phyloP scores from a whole-genome alignment of 495 filamentous ascomycete species.

The Talaromyces proteolyticus region DNA sequence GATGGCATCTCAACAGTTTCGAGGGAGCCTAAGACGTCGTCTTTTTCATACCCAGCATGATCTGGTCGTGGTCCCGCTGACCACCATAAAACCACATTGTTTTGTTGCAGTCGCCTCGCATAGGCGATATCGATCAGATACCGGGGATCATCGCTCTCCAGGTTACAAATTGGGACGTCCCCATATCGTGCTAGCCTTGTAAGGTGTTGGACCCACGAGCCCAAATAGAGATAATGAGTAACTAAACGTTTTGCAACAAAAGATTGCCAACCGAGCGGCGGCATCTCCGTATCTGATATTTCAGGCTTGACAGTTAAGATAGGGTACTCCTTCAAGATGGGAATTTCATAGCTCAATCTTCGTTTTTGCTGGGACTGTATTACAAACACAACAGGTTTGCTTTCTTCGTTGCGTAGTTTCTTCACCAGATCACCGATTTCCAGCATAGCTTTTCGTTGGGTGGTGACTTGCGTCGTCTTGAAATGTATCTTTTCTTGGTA shows the following conservation, averaged over 20 bases:
- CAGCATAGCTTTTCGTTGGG: slow-evolving; percentile 77
- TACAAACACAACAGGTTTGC: slow-evolving; percentile 70
- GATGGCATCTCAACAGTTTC: slow-evolving; percentile 93
- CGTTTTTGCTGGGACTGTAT: slow-evolving; percentile 85
- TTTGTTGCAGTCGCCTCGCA: slow-evolving; percentile 81
- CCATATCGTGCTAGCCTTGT: slow-evolving; percentile 84
- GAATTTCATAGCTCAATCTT: slow-evolving; percentile 76
- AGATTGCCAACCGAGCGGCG: slow-evolving; percentile 88
- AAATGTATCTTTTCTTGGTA: slow-evolving; percentile 89
- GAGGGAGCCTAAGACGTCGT: slow-evolving; percentile 76
- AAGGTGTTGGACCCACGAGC: slow-evolving; percentile 86
- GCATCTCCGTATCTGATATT: slow-evolving; percentile 75
- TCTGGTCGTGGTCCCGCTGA: slow-evolving; percentile 79
- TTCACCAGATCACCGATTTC: slow-evolving; percentile 81
- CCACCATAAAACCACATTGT: slow-evolving; percentile 98
- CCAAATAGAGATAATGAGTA: slow-evolving; percentile 82
- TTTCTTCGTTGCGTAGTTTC: slow-evolving; percentile 81
- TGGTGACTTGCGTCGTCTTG: slow-evolving; percentile 80
- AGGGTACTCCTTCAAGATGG: slow-evolving; percentile 79
- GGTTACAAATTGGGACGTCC: slow-evolving; percentile 89
- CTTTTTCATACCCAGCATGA: slow-evolving; percentile 92
- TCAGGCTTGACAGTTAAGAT: slow-evolving; percentile 76
- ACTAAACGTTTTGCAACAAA: slow-evolving; percentile 84
- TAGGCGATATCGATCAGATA: slow-evolving; percentile 96
- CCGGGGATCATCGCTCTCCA: slow-evolving; percentile 88